Conservation (phyloP, 176 grass and related monocot genomes). For the Pharus latifolius region DNA sequence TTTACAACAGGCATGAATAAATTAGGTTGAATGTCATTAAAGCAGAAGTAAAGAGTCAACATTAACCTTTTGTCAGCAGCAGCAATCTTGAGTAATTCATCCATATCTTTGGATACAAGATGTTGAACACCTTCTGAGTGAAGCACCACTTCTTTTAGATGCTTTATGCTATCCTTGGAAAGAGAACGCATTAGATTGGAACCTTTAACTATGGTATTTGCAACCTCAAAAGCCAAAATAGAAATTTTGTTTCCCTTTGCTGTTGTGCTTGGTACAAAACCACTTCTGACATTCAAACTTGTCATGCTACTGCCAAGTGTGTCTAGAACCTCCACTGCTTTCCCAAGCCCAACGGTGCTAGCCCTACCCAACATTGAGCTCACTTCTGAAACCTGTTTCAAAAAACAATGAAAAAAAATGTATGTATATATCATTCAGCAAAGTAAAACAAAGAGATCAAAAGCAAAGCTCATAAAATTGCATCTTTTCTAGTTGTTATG, state of each 20-base stretch:
- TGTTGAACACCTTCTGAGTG: slow-evolving; percentile 75
- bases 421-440: not conserved
- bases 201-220: slow-evolving; percentile 91
- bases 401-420: not conserved
- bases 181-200: slow-evolving; percentile 86
- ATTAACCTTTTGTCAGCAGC: slow-evolving; percentile 84
- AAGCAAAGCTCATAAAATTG: not conserved
- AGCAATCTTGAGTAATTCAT: slow-evolving; percentile 68
- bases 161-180: slow-evolving; percentile 65
- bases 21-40: slow-evolving; percentile 8
- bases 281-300: slow-evolving; percentile 58
- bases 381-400: slow-evolving; percentile 77
- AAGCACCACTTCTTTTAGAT: slow-evolving; percentile 81
- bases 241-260: slow-evolving; percentile 77
- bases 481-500: not conserved
- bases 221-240: slow-evolving; percentile 95
- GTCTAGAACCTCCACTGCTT: slow-evolving; percentile 90
- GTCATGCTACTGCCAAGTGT: slow-evolving; percentile 94
- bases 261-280: slow-evolving; percentile 50
- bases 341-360: slow-evolving; percentile 64
- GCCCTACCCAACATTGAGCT: slow-evolving; percentile 75
- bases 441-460: not conserved
- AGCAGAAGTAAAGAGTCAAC: not conserved
- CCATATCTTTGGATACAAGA: slow-evolving; percentile 80
- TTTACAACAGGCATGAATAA: not conserved